These are phyloP conservation scores for Reticulascus tulasneorum DNA, from an alignment of 2,329 filamentous ascomycete genomes.

Conservation along the genomic window DNA sequence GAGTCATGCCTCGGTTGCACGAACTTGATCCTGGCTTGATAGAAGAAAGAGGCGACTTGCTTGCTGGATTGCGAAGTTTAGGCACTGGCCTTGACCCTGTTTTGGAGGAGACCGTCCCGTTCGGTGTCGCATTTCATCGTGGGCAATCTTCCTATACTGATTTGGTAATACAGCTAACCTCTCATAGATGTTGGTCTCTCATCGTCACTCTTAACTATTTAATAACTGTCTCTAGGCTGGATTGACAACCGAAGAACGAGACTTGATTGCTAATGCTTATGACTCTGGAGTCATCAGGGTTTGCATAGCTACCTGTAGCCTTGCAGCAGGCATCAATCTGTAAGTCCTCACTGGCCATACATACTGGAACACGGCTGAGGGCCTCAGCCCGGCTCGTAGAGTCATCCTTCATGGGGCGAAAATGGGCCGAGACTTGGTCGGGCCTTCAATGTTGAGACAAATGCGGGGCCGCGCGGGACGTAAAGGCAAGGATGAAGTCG, in stretches of 20 bases:
- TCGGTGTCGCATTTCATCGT: conserved; percentile 73
- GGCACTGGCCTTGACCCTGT: conserved; percentile 62
- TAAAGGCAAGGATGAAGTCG: conserved; percentile 73
- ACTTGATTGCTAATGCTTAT: conserved; percentile 67
- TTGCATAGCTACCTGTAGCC: conserved; percentile 72
- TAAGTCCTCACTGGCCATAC: conserved; percentile 17
- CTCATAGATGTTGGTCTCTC: conserved; percentile 30
- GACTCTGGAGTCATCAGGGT: conserved; percentile 65
- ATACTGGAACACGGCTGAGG: conserved; percentile 8
- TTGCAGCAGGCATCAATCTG: conserved; percentile 80
- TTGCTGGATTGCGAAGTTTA: conserved; percentile 63
- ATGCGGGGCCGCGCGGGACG: conserved; percentile 76
- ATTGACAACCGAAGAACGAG: conserved; percentile 71
- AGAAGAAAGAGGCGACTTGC: conserved; percentile 58
- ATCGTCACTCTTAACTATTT: background rate
- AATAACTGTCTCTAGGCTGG: conserved; percentile 46
- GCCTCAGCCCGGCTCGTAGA: conserved; percentile 53
- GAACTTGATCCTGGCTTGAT: conserved; percentile 44
- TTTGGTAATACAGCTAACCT: background rate
- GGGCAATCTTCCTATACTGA: conserved; percentile 27
- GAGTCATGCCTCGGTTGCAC: conserved; percentile 53
- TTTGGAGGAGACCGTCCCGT: conserved; percentile 59
- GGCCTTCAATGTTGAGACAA: conserved; percentile 73
- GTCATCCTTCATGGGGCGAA: conserved; percentile 72
- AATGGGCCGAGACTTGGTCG: conserved; percentile 74